These are phyloP conservation scores for Aspergillus felis DNA, from an alignment of 2,329 filamentous ascomycete species.

Conservation along the genomic window DNA sequence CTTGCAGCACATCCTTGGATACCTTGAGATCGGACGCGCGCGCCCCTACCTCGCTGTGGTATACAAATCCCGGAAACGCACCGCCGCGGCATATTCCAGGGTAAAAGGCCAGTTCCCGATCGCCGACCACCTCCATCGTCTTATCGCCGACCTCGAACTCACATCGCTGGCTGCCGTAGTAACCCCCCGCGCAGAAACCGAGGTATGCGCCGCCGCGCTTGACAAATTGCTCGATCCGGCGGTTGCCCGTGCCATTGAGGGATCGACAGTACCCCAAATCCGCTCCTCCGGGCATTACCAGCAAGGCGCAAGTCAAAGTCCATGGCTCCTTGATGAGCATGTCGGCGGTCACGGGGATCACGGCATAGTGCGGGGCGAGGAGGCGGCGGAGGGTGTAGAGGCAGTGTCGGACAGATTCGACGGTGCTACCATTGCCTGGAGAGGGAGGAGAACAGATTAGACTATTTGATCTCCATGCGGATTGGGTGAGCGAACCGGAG, in stretches of 20 bases:
- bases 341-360: slow-evolving; percentile 75
- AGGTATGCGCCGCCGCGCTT: slow-evolving; percentile 80
- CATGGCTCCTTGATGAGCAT: slow-evolving; percentile 88
- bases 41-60: slow-evolving; percentile 81
- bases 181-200: slow-evolving; percentile 90
- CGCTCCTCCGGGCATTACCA: slow-evolving; percentile 92
- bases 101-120: slow-evolving; percentile 82
- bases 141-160: slow-evolving; percentile 89
- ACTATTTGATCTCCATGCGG: slow-evolving; percentile 23
- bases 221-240: slow-evolving; percentile 78
- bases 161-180: slow-evolving; percentile 76
- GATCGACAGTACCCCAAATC: slow-evolving; percentile 86
- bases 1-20: slow-evolving; percentile 55
- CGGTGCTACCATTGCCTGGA: slow-evolving; percentile 75
- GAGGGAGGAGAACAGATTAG: slow-evolving; percentile 16
- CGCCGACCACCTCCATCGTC: slow-evolving; percentile 77
- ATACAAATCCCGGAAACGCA: slow-evolving; percentile 85
- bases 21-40: slow-evolving; percentile 66
- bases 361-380: slow-evolving; percentile 85
- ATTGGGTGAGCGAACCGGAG: slow-evolving; percentile 58
- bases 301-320: slow-evolving; percentile 76
- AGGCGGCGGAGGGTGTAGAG: slow-evolving; percentile 81
- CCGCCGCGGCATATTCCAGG: slow-evolving; percentile 80
- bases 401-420: slow-evolving; percentile 85
- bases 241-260: slow-evolving; percentile 84